Conservation (phyloP, 2,329 filamentous ascomycete genomes). For the Thelonectria blattea region DNA sequence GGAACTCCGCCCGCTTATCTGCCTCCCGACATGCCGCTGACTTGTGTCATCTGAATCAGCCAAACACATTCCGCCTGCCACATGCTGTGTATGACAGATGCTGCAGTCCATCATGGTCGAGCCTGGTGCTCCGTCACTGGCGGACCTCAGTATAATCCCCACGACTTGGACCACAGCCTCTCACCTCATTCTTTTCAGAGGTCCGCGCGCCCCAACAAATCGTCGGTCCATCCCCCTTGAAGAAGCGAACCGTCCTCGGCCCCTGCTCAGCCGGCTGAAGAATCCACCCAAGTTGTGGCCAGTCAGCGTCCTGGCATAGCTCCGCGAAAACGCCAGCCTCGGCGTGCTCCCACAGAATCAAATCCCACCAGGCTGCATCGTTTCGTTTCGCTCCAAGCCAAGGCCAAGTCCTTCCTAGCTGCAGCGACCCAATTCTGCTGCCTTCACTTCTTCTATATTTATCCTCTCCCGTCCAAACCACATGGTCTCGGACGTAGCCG, state of each 20-base stretch:
- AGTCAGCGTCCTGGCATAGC: conserved; percentile 29
- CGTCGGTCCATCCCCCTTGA: conserved; percentile 16
- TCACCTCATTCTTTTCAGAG: conserved; percentile 15
- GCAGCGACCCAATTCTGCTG: conserved; percentile 21
- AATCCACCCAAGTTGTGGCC: conserved; percentile 32
- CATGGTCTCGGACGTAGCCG: conserved; percentile 18
- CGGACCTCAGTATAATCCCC: neutral
- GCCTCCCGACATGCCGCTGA: neutral
- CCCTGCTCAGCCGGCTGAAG: conserved; percentile 27
- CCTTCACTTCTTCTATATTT: conserved; percentile 30
- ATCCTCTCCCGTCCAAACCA: conserved; percentile 1
- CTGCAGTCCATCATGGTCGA: neutral
- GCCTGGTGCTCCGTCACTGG: neutral
- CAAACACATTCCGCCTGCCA: conserved; percentile 1
- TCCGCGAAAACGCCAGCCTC: conserved; percentile 29
- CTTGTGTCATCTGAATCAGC: conserved; percentile 19
- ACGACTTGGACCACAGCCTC: conserved; percentile 1
- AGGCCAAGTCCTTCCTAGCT: conserved; percentile 11
- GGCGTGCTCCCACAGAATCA: conserved; percentile 25
- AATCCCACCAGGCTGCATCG: conserved; percentile 31
- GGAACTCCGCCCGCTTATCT: conserved; percentile 25
- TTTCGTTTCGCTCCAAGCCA: conserved; percentile 13
- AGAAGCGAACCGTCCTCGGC: conserved; percentile 26
- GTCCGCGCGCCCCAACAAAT: conserved; percentile 26
- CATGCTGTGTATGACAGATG: conserved; percentile 3